phyloP scores from a whole-genome alignment of 2,329 filamentous ascomycete species.

The Seiridium unicorne region DNA sequence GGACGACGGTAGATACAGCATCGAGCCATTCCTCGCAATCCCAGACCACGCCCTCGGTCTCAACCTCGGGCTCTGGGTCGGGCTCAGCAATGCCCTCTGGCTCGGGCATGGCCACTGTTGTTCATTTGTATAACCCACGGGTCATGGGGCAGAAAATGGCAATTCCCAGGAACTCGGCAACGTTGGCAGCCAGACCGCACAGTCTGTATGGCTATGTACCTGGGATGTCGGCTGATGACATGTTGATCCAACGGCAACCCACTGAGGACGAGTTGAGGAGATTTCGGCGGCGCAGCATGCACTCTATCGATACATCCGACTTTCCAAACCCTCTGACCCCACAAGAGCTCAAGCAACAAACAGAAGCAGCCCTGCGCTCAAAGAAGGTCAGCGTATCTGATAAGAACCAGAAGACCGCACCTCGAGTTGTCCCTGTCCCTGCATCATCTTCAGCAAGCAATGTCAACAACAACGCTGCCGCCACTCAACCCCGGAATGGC shows the following conservation, averaged over 20 bases:
- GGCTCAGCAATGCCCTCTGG: conserved; percentile 47
- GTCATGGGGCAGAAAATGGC: conserved; percentile 30
- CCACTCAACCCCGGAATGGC: conserved; percentile 44
- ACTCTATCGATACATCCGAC: conserved; percentile 55
- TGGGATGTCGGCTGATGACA: conserved; percentile 65
- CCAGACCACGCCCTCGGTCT: conserved; percentile 9
- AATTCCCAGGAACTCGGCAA: conserved; percentile 28
- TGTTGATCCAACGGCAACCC: conserved; percentile 57
- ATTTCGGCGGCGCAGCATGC: conserved; percentile 80
- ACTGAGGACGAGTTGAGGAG: conserved; percentile 69
- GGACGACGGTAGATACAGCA: conserved; percentile 48
- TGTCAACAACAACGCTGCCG: conserved; percentile 10
- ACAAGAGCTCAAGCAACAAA: conserved; percentile 31
- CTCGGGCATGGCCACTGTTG: conserved; percentile 52
- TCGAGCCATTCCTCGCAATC: conserved; percentile 19
- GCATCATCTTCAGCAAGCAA: conserved; percentile 25
- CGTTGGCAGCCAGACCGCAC: conserved; percentile 46
- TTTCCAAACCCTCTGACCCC: conserved; percentile 36
- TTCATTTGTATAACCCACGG: conserved; percentile 52
- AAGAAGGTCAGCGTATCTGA: conserved; percentile 30
- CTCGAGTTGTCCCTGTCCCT: conserved; percentile 31
- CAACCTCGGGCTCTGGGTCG: conserved; percentile 24
- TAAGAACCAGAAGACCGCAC: conserved; percentile 37
- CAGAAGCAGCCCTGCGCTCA: conserved; percentile 30
- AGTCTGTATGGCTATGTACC: conserved; percentile 45